Evolutionary conservation across 2,329 filamentous ascomycete species (phyloP).

Genomic region (Paracoccidioides lutzii): DNA sequence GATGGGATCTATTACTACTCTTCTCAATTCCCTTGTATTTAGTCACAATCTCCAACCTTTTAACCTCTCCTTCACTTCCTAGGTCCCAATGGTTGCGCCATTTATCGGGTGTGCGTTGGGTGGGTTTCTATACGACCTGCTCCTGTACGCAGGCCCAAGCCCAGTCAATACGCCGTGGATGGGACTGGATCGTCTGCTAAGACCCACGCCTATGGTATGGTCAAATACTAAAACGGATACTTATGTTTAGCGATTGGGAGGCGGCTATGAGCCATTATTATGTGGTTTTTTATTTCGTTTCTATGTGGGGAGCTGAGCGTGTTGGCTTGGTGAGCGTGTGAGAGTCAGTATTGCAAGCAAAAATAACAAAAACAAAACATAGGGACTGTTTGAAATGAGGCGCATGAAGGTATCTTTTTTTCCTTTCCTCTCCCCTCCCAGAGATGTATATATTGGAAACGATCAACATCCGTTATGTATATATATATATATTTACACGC

Average conservation of each 20-base stretch:
- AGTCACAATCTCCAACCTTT: neutral
- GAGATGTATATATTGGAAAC: too few relatives aligned
- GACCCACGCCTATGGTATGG: slow-evolving; percentile 12
- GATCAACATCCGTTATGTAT: too few relatives aligned
- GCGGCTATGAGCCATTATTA: neutral
- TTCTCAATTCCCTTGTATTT: slow-evolving; percentile 1
- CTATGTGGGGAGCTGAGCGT: too few relatives aligned
- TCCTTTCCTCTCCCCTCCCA: too few relatives aligned
- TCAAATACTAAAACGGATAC: slow-evolving; percentile 10
- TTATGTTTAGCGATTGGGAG: neutral
- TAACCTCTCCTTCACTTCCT: neutral
- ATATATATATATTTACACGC: too few relatives aligned
- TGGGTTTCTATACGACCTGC: slow-evolving; percentile 53
- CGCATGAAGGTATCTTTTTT: too few relatives aligned
- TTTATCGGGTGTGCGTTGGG: slow-evolving; percentile 53
- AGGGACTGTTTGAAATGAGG: too few relatives aligned
- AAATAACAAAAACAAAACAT: too few relatives aligned
- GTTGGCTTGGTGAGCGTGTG: too few relatives aligned
- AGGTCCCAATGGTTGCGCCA: slow-evolving; percentile 61
- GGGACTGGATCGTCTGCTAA: slow-evolving; percentile 45
- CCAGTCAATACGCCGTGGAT: slow-evolving; percentile 56
- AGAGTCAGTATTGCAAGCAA: too few relatives aligned
- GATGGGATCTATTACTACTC: neutral
- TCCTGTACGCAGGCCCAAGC: slow-evolving; percentile 57
- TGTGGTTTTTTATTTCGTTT: neutral